Percentiles rank a stretch among this genome's conserved stretches.
phyloP scores from a whole-genome alignment of 108 stramenopile species.

The Cyclotella choctawhatcheeana region DNA sequence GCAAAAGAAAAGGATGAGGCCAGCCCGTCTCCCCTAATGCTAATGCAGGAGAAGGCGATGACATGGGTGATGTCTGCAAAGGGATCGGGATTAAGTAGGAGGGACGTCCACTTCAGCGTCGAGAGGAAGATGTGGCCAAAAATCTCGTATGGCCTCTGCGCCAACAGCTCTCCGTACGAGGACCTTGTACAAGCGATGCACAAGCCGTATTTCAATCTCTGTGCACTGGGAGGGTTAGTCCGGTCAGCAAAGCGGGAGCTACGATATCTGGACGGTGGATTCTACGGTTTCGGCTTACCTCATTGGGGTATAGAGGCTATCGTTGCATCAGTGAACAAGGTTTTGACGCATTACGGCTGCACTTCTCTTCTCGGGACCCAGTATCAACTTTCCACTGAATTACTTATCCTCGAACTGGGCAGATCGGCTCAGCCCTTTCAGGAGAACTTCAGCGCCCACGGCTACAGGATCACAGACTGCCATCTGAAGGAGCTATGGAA shows the following conservation, averaged over 20 bases:
- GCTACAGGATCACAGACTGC: neutral
- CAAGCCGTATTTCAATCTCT: neutral
- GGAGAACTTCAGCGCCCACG: neutral
- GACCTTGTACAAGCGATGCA: neutral
- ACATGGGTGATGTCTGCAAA: neutral
- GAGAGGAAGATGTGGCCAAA: neutral
- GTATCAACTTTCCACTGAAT: neutral
- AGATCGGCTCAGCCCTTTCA: constrained; percentile 1
- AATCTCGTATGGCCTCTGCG: neutral
- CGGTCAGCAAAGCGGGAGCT: neutral
- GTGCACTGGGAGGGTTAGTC: neutral
- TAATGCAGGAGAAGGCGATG: neutral
- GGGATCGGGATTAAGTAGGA: neutral
- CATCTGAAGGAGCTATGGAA: neutral
- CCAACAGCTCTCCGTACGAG: neutral
- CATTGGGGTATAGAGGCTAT: neutral
- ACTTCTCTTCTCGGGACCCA: neutral
- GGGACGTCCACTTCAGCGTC: neutral
- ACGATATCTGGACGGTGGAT: neutral
- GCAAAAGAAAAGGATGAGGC: no score
- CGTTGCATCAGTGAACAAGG: neutral
- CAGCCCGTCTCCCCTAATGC: no score
- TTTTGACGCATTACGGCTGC: constrained; percentile 1
- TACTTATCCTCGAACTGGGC: neutral
- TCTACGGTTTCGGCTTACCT: constrained; percentile 1